Evolutionary conservation across 257 asterid species (phyloP).

Genomic region (Coffea eugenioides): DNA sequence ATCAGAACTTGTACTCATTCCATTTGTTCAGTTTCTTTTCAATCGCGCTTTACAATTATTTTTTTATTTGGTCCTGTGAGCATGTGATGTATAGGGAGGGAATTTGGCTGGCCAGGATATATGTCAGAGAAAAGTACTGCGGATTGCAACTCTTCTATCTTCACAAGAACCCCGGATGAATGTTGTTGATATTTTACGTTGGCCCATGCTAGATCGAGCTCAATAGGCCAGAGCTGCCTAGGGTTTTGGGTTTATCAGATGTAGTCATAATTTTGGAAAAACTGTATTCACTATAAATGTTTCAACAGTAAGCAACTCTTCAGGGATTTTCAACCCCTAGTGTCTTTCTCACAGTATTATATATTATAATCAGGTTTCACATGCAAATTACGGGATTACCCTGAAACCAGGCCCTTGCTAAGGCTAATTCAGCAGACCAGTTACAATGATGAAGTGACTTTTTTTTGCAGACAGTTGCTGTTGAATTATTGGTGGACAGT

Average conservation of each 20-base stretch:
- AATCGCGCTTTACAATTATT: too few species aligned
- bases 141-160: too few species aligned
- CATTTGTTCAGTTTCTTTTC: too few species aligned
- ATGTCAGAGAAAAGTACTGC: too few species aligned
- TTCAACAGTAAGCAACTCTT: neutral
- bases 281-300: too few species aligned
- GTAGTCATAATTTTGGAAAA: neutral
- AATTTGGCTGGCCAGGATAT: too few species aligned
- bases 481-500: constrained; percentile 62
- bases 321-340: neutral
- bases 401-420: constrained; percentile 14
- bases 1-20: too few species aligned
- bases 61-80: too few species aligned
- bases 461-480: constrained; percentile 63
- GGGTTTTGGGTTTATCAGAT: neutral
- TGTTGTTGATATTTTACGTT: too few species aligned
- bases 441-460: constrained; percentile 16
- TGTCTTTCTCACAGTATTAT: neutral
- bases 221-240: neutral
- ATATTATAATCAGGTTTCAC: neutral
- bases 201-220: neutral
- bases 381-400: constrained; percentile 13
- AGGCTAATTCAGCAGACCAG: constrained; percentile 25
- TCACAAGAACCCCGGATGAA: too few species aligned
- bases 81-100: too few species aligned